A percentile compares a stretch with the other conserved stretches of the same genome.
Evolutionary conservation across 2,329 filamentous ascomycete species (phyloP).

Genomic region (Fusarium sambucinum): DNA sequence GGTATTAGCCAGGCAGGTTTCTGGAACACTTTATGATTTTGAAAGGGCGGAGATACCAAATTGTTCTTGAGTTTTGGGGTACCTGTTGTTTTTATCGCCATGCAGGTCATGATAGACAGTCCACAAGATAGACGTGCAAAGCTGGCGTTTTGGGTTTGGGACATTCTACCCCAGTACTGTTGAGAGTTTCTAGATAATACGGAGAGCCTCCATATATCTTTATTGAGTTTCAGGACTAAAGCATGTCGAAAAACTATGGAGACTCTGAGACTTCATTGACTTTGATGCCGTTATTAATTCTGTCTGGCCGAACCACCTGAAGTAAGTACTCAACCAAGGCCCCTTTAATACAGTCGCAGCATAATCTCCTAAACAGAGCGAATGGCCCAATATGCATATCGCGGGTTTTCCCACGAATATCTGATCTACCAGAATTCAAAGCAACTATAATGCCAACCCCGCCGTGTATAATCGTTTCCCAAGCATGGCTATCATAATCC

Average conservation of each 20-base stretch:
- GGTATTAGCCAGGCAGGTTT: background rate
- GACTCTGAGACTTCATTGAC: too few relatives aligned
- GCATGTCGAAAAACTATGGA: background rate
- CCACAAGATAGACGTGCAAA: background rate
- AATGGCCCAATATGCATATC: background rate
- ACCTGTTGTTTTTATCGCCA: background rate
- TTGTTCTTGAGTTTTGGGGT: constrained; percentile 4
- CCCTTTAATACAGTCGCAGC: background rate
- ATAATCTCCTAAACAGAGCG: background rate
- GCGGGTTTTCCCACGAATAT: background rate
- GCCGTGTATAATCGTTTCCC: constrained; percentile 13
- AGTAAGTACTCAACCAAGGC: background rate
- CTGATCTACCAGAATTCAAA: background rate
- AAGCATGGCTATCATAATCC: constrained; percentile 15
- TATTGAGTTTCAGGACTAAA: background rate
- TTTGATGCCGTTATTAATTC: too few relatives aligned
- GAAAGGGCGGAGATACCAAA: constrained; percentile 19
- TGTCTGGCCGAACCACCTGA: background rate
- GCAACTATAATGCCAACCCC: background rate
- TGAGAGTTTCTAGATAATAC: background rate
- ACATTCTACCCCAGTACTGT: background rate
- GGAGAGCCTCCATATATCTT: background rate
- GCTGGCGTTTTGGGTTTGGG: background rate
- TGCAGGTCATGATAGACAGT: background rate
- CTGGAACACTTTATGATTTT: background rate